Percentiles rank a stretch among this genome's conserved stretches.
Conservation (phyloP, 768 basidiomycete genomes). For the Cytidiella melzeri region DNA sequence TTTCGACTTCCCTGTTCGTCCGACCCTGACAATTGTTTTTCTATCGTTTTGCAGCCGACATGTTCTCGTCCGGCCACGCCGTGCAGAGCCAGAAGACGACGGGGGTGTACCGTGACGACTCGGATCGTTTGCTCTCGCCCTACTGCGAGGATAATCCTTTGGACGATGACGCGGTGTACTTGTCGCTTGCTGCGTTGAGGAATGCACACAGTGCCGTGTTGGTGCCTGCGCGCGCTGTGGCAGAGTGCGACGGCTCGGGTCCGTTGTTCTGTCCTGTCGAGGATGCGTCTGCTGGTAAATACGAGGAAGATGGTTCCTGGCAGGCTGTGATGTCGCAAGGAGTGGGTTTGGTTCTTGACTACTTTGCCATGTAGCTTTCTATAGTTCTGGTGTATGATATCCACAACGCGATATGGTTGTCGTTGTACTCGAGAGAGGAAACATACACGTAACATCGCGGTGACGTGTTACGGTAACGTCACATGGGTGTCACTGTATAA, state of each 20-base stretch:
- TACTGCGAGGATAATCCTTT: conserved; percentile 30
- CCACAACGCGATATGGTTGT: too few relatives aligned
- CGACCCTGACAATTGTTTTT: conserved; percentile 5
- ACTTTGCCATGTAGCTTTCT: conserved; percentile 1
- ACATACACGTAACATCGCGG: too few relatives aligned
- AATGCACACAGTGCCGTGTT: conserved; percentile 22
- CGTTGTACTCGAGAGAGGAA: too few relatives aligned
- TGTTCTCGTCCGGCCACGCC: not conserved
- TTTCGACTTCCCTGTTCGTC: conserved; percentile 7
- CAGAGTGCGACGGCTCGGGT: conserved; percentile 14
- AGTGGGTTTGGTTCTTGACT: conserved; percentile 18
- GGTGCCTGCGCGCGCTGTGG: conserved; percentile 6
- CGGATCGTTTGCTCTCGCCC: conserved; percentile 28
- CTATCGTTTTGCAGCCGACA: not conserved
- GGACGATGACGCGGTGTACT: conserved; percentile 34
- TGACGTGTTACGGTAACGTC: conserved; percentile 1
- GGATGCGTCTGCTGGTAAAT: conserved; percentile 8
- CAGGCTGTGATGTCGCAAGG: conserved; percentile 18
- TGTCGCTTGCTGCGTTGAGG: conserved; percentile 27
- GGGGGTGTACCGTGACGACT: conserved; percentile 2
- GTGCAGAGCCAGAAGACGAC: not conserved
- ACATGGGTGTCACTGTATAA: conserved; percentile 10
- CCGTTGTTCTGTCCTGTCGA: conserved; percentile 2
- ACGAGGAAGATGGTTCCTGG: conserved; percentile 12
- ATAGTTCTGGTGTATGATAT: not conserved